Conservation (phyloP, 108 stramenopile species). For the Conticribra guillardii region DNA sequence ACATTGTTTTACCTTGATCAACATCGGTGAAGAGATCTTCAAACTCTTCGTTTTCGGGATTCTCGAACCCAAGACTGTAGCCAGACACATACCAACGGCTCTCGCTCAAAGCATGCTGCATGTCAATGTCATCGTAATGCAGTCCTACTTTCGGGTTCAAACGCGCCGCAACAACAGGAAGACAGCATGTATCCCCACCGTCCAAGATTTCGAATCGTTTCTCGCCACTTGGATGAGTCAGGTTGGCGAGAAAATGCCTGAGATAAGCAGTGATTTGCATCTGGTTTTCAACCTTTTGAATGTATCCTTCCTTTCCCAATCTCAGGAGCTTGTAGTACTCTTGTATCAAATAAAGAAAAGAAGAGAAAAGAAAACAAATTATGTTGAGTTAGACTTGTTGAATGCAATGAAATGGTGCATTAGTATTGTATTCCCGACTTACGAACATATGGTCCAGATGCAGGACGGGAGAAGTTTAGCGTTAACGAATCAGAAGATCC, state of each 20-base stretch:
- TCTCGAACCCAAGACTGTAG: conserved; percentile 47
- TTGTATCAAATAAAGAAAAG: background rate
- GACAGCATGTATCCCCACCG: conserved; percentile 32
- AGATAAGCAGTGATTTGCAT: conserved; percentile 31
- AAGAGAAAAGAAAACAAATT: background rate
- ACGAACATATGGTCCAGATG: conserved; percentile 49
- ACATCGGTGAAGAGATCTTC: conserved; percentile 44
- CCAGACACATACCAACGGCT: conserved; percentile 51
- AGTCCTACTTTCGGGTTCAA: conserved; percentile 43
- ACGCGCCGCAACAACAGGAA: conserved; percentile 47
- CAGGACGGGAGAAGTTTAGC: conserved; percentile 59
- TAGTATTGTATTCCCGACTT: background rate
- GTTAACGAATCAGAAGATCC: conserved; percentile 53
- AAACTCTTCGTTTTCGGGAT: conserved; percentile 33
- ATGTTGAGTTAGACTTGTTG: background rate
- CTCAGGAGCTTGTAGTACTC: conserved; percentile 44
- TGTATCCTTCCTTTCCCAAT: conserved; percentile 46
- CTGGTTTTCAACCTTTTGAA: conserved; percentile 46
- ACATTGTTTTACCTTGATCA: conserved; percentile 35
- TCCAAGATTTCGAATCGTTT: conserved; percentile 51
- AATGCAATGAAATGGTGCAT: too few relatives aligned
- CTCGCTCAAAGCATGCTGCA: conserved; percentile 47
- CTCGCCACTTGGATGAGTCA: conserved; percentile 37
- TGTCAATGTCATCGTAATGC: conserved; percentile 38
- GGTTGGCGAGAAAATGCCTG: conserved; percentile 17